Evolutionary conservation across 2,329 filamentous ascomycete genomes (phyloP), one percentile per base, ranked within the genome.

Genomic region (Raffaelea albimanens): DNA sequence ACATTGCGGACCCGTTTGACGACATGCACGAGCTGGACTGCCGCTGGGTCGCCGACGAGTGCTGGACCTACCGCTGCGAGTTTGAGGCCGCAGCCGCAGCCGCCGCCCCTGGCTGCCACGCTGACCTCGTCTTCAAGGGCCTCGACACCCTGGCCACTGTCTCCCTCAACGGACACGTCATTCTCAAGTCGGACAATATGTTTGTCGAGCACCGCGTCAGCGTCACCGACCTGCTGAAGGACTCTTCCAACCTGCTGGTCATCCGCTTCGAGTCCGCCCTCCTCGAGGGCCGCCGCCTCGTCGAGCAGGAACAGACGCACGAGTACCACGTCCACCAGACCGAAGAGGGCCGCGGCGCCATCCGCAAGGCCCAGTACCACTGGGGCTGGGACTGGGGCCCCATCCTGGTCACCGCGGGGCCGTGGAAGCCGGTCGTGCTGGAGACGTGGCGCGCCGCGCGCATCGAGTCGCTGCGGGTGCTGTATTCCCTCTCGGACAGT

Each of bases 371-470:
- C 7, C 25, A 29, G 25, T 46, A 34, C 14, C 25, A 83, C 54
- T 85, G 78, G 78, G 80, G 82, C 4, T 85, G 81, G 81, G 81
- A 85, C 56, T 84, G 80, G 81, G 82, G 81, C 0, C 80, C 81
- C 1, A 69, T 81, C 7, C 55, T 83, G 45, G 71, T 80, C 60
- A 80, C 78, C 0, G 73, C 71, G 9, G 81, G 80, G 0, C 76
- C 80, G 3, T 89, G 85, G 83, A 75, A 76, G 52, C 74, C 80
- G 2, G 71, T 88, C 2, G 71, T 71, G 13, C 61, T 89, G 2
- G 83, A 90, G 60, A 71, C 73, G 25, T 29, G 25, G 0, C 88
- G 83, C 50, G 60, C 67, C 38, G 68, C 71, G 9, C 68, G 75
- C 16, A 63, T 89, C 5, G 67, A 43, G 5, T 5, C 13, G 4